Percentiles rank a stretch among this genome's conserved stretches.
Evolutionary conservation across 345 rosid species (phyloP).

Genomic region (Murraya paniculata): DNA sequence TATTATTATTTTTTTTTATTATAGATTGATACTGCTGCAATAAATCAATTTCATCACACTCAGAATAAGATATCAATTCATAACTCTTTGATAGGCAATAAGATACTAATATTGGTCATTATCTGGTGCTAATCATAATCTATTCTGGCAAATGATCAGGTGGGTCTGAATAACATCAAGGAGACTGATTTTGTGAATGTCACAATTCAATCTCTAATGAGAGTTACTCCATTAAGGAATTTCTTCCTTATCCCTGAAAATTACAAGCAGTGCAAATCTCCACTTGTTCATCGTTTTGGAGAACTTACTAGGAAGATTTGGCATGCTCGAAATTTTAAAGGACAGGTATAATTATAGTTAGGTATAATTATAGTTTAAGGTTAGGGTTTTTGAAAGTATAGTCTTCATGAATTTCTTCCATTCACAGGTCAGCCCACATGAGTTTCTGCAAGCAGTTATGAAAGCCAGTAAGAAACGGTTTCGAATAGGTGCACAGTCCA

Average conservation of each 20-base stretch:
- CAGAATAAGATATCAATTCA: neutral
- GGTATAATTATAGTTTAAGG: neutral
- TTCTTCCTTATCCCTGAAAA: constrained; percentile 92
- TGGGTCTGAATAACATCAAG: constrained; percentile 92
- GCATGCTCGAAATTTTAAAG: constrained; percentile 96
- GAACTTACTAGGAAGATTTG: constrained; percentile 65
- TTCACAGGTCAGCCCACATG: constrained; percentile 96
- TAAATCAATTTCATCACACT: neutral
- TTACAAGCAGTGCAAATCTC: constrained; percentile 73
- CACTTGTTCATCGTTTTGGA: constrained; percentile 93
- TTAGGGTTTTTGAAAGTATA: constrained; percentile 10
- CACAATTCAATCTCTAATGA: constrained; percentile 88
- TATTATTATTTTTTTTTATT: neutral
- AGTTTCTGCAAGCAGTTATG: constrained; percentile 98
- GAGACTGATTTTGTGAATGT: constrained; percentile 97
- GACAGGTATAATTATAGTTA: constrained; percentile 51
- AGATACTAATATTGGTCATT: neutral
- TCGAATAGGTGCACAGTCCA: constrained; percentile 87
- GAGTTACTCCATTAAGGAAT: constrained; percentile 76
- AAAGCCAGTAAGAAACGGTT: constrained; percentile 85
- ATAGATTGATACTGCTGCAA: neutral
- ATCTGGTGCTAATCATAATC: constrained; percentile 1
- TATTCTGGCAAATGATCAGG: constrained; percentile 42
- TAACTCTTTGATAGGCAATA: neutral
- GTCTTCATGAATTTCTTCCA: constrained; percentile 7